Evolutionary conservation across 1,284 basidiomycete species (phyloP).

Genomic region (Rhizoctonia solani): DNA sequence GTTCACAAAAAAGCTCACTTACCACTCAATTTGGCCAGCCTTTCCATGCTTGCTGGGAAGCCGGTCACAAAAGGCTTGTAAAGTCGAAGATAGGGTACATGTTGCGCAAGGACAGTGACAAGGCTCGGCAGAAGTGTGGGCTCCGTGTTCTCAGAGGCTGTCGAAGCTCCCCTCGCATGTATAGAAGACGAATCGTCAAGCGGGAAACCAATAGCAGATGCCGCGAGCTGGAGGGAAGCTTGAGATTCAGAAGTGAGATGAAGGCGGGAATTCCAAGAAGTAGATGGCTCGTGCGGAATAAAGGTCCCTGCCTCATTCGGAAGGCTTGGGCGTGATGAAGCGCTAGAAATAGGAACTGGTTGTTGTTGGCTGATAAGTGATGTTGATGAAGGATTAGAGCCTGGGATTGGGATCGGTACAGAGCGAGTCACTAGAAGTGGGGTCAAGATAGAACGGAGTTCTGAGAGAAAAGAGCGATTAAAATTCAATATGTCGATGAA

Average conservation of each 20-base stretch:
- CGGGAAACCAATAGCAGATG: not conserved
- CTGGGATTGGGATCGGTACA: not conserved
- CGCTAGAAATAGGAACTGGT: too few species aligned
- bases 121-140: conserved; percentile 42
- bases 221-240: not conserved
- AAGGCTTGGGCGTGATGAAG: conserved; percentile 2
- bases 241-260: not conserved
- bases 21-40: conserved; percentile 25
- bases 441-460: conserved; percentile 57
- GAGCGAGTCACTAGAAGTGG: conserved; percentile 30
- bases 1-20: too few species aligned
- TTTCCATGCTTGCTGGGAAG: conserved; percentile 56
- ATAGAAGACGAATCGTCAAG: too few species aligned
- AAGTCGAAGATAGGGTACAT: conserved; percentile 74
- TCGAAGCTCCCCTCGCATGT: conserved; percentile 33
- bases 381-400: conserved; percentile 40
- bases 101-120: conserved; percentile 43
- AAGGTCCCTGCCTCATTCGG: conserved; percentile 34
- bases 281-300: conserved; percentile 39
- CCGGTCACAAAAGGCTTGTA: conserved; percentile 82
- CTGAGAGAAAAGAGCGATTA: conserved; percentile 74
- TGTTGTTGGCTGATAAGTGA: conserved; percentile 36
- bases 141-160: conserved; percentile 41
- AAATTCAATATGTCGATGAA: conserved; percentile 91
- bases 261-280: not conserved